Conservation (phyloP, 768 basidiomycete species). For the Hortiboletus campestris region DNA sequence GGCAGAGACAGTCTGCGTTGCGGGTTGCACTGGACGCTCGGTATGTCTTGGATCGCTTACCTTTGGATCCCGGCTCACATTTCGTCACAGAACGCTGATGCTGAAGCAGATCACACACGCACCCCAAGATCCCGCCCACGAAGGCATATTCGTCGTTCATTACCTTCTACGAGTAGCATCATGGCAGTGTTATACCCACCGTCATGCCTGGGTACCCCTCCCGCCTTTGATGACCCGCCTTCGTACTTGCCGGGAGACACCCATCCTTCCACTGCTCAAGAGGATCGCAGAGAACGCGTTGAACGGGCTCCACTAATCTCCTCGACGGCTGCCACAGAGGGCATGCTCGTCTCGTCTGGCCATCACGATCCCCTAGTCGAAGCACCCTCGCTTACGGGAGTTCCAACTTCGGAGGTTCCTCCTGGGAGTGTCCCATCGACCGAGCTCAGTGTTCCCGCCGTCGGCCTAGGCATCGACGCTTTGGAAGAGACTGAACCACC, state of each 20-base stretch:
- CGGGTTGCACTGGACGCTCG: not conserved
- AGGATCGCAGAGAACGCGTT: not conserved
- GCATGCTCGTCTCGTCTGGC: not conserved
- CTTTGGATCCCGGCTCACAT: not conserved
- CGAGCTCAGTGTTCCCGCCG: not conserved
- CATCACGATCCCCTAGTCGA: slow-evolving; percentile 1
- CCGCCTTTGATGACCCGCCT: slow-evolving; percentile 17
- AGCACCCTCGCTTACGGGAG: slow-evolving; percentile 13
- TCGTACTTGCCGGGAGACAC: slow-evolving; percentile 12
- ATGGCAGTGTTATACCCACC: slow-evolving; percentile 26
- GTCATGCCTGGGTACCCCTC: slow-evolving; percentile 12
- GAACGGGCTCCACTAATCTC: not conserved
- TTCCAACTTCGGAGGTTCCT: slow-evolving; percentile 6
- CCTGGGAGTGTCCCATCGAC: not conserved
- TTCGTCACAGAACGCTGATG: slow-evolving; percentile 7
- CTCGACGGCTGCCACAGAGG: not conserved
- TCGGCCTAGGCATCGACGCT: slow-evolving; percentile 2
- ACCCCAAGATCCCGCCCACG: slow-evolving; percentile 4
- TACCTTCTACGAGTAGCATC: slow-evolving; percentile 23
- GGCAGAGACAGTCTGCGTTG: slow-evolving; percentile 5
- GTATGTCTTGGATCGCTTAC: not conserved
- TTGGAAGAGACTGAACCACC: slow-evolving; percentile 5
- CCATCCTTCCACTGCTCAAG: not conserved
- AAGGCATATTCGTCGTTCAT: not conserved
- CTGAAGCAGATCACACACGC: not conserved